Evolutionary conservation across 495 filamentous ascomycete species (phyloP).

Genomic region (Chaetomium fimeti): DNA sequence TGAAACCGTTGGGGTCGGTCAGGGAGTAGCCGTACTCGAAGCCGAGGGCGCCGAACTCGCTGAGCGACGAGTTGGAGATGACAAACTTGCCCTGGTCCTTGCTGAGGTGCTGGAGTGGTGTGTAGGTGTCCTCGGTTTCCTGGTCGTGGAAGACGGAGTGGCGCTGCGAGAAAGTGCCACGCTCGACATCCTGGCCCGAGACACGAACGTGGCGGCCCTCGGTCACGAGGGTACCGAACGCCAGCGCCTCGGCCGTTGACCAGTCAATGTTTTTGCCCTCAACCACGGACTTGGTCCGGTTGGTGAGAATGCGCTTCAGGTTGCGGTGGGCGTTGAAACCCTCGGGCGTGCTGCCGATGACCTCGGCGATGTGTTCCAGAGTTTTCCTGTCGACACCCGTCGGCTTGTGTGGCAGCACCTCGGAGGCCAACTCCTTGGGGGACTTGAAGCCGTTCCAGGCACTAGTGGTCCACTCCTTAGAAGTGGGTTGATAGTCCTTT

Average conservation of each 20-base stretch:
- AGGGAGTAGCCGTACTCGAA: conserved; percentile 99
- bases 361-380: conserved; percentile 74
- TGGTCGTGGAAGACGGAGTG: conserved; percentile 98
- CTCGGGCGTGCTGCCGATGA: conserved; percentile 73
- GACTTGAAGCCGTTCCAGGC: conserved; percentile 99
- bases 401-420: conserved; percentile 88
- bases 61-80: conserved; percentile 95
- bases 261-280: conserved; percentile 96
- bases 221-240: conserved; percentile 83
- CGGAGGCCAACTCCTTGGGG: conserved; percentile 92
- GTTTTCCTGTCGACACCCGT: conserved; percentile 71
- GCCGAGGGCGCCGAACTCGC: conserved; percentile 90
- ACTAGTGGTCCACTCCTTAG: conserved; percentile 97
- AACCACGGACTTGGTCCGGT: conserved; percentile 85
- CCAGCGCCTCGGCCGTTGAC: conserved; percentile 94
- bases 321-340: conserved; percentile 88
- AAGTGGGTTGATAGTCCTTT: conserved; percentile 93
- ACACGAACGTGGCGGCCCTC: conserved; percentile 97
- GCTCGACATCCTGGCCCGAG: conserved; percentile 97
- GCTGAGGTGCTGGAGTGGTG: conserved; percentile 83
- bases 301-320: conserved; percentile 90
- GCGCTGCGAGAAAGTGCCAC: conserved; percentile 98
- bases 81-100: conserved; percentile 90
- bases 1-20: conserved; percentile 90
- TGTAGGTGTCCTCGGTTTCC: conserved; percentile 87